Base-by-base conservation (phyloP, 177 flowering plant species). In the Vitis hybrid region DNA sequence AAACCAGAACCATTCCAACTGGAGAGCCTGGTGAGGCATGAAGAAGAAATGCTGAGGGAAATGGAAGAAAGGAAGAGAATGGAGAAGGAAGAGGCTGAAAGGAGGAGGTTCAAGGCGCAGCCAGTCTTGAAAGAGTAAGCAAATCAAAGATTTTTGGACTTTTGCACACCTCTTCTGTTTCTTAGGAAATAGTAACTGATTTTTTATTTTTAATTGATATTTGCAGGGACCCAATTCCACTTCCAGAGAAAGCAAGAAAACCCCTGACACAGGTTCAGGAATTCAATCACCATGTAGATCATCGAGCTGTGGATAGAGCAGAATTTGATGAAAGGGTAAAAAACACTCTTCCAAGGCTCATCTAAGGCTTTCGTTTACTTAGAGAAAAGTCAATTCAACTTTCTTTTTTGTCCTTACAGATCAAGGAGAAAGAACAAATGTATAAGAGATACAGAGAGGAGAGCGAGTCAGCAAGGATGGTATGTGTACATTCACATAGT, bases 391-490 rank as follows among this genome's bases (percentile, higher is more conserved):
- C 4, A 27, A 27, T 27, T 27, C 30, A 27, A 27, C 30, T 27
- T 27, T 27, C 30, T 27, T 27, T 27, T 27, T 3, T 27, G 30
- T 27, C 18, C 27, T 19, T 68, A 63, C 81, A 91, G 93, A 74
- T 94, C 16, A 90, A 85, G 78, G 98, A 96, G 84, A 96, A 96
- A 63, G 97, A 92, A 74, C 71, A 75, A 72, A 75, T 80, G 75
- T 88, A 88, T 64, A 96, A 96, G 76, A 88, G 97, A 81, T 89
- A 89, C 80, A 85, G 98, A 72, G 99, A 96, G 52, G 99, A 96
- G 73, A 86, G 84, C 62, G 98, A 96, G 60, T 75, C 97, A 50
- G 90, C 83, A 19, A 86, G 72, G 71, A 74, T 85, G 99, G 98
- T 94, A 82, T 64, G 74, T 58, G 1, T 3, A 7, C 5, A 4